Conservation (phyloP, 345 rosid genomes). For the Camelina laxa region DNA sequence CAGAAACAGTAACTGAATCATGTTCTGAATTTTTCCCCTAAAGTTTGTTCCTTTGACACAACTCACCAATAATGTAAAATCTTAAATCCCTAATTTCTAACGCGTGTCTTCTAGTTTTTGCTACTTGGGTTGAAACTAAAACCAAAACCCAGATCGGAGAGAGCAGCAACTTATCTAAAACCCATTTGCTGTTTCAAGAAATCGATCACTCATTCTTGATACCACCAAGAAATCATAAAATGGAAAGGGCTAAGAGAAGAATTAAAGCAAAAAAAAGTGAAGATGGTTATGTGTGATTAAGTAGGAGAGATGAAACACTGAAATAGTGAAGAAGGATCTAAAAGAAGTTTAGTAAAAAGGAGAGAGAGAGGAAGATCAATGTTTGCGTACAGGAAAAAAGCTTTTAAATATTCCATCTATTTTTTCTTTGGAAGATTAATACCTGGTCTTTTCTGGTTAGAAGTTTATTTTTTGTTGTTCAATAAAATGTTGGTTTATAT, state of each 20-base stretch:
- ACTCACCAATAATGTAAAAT: constrained; percentile 16
- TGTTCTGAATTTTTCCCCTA: constrained; percentile 36
- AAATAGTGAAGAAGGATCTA: too few species aligned
- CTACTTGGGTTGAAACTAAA: constrained; percentile 9
- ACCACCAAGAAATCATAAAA: constrained; percentile 37
- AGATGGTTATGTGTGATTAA: too few species aligned
- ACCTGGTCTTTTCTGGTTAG: too few species aligned
- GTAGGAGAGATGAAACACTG: too few species aligned
- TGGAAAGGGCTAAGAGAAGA: constrained; percentile 29
- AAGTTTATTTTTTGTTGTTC: too few species aligned
- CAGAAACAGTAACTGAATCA: constrained; percentile 85
- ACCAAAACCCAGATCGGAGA: constrained; percentile 34
- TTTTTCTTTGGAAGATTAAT: too few species aligned
- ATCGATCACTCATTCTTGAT: constrained; percentile 6
- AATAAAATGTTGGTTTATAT: too few species aligned
- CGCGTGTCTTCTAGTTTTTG: not conserved
- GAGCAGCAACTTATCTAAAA: constrained; percentile 1
- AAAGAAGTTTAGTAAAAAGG: too few species aligned
- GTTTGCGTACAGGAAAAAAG: too few species aligned
- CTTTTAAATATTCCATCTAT: too few species aligned
- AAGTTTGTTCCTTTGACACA: constrained; percentile 33
- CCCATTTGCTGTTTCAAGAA: constrained; percentile 17
- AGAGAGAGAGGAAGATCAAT: too few species aligned
- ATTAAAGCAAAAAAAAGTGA: too few species aligned
- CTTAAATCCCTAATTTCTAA: constrained; percentile 12